These are phyloP conservation scores for Septoria petroselini DNA, from an alignment of 2,329 filamentous ascomycete species.

Conservation along the genomic window DNA sequence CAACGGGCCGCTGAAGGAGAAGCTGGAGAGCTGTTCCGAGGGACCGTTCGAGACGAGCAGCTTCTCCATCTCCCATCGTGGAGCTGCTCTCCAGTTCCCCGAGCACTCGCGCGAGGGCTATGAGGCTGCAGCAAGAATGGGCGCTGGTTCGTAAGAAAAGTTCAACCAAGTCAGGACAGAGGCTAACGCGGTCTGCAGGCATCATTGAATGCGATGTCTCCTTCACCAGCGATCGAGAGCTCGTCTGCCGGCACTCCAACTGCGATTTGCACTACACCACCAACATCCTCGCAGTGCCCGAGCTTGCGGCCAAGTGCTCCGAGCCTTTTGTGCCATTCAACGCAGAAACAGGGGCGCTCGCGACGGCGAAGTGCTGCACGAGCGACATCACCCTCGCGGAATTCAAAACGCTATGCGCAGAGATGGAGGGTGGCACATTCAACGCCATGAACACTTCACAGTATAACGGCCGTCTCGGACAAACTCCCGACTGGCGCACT, in stretches of 20 bases:
- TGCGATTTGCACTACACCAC: constrained; percentile 68
- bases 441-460: constrained; percentile 57
- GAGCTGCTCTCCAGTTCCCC: constrained; percentile 61
- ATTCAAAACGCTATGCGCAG: constrained; percentile 65
- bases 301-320: constrained; percentile 63
- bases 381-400: constrained; percentile 67
- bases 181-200: constrained; percentile 14
- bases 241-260: constrained; percentile 67
- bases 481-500: constrained; percentile 60
- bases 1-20: constrained; percentile 57
- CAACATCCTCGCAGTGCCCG: constrained; percentile 61
- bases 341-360: constrained; percentile 43
- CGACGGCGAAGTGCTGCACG: constrained; percentile 66
- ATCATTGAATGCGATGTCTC: constrained; percentile 66
- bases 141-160: constrained; percentile 47
- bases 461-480: constrained; percentile 44
- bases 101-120: constrained; percentile 61
- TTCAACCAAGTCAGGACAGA: background rate
- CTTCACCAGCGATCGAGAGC: constrained; percentile 62
- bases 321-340: constrained; percentile 55
- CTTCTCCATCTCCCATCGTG: constrained; percentile 61
- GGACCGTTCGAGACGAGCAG: constrained; percentile 51
- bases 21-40: constrained; percentile 58
- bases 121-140: constrained; percentile 64
- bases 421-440: constrained; percentile 65